These are phyloP conservation scores for Hanseniaspora thailandica DNA, from an alignment of 805 yeast species.

Conservation along the genomic window DNA sequence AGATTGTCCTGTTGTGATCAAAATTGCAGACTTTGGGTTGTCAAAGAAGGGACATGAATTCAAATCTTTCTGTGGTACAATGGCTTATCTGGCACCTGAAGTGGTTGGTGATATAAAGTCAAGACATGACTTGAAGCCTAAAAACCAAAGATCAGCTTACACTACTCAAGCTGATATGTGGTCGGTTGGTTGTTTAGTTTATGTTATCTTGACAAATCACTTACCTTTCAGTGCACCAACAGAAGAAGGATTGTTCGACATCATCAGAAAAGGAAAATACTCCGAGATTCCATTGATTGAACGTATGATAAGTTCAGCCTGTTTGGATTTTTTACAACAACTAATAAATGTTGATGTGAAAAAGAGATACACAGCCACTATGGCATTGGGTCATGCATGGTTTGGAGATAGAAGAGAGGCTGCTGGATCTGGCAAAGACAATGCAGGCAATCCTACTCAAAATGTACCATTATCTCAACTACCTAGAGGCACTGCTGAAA, in stretches of 20 bases:
- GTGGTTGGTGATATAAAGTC: constrained; percentile 34
- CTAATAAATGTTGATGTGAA: constrained; percentile 69
- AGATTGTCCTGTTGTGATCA: constrained; percentile 83
- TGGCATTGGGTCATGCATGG: constrained; percentile 79
- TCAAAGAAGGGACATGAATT: constrained; percentile 82
- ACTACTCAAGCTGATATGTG: constrained; percentile 91
- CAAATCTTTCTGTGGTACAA: constrained; percentile 95
- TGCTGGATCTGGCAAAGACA: neutral
- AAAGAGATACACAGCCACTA: constrained; percentile 57
- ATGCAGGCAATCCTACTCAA: neutral
- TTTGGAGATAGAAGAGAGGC: constrained; percentile 28
- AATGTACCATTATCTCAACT: constrained; percentile 7
- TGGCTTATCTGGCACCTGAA: constrained; percentile 96
- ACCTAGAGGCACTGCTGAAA: neutral
- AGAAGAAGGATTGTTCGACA: constrained; percentile 69
- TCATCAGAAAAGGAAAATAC: constrained; percentile 66
- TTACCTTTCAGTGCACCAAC: constrained; percentile 90
- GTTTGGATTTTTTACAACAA: constrained; percentile 57
- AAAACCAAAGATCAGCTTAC: constrained; percentile 33
- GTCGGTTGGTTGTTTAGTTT: constrained; percentile 91
- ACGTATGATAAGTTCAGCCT: constrained; percentile 53
- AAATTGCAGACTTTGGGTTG: constrained; percentile 90
- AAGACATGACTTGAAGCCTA: constrained; percentile 17
- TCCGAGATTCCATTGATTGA: constrained; percentile 64
- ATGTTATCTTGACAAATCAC: constrained; percentile 85